Evolutionary conservation across 2,329 filamentous ascomycete species (phyloP), one percentile per base, ranked within the genome.

Genomic region (Septoria petroselini): DNA sequence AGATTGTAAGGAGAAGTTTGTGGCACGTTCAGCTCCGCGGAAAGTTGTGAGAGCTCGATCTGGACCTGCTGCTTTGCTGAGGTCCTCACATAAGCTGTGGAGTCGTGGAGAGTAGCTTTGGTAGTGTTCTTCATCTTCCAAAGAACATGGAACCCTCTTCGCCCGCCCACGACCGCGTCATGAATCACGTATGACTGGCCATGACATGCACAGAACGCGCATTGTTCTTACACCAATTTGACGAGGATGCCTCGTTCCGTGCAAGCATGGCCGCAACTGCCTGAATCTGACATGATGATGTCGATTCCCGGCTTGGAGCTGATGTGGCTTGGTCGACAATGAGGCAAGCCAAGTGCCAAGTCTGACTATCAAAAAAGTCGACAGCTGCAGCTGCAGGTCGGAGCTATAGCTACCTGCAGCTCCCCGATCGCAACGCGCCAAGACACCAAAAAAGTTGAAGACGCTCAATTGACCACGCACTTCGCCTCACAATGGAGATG

Each of bases 331-430:
- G n/a, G 35, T 14, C n/a, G 15, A n/a, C 11, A 38, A 7, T 15
- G 7, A 27, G 21, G 19, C 23, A 18, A 12, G 31, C 33, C 14
- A 46, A 46, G 42, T 11, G 42, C 42, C 42, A 38, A 46, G 42
- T 27, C 7, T 14, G 11, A 11, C 7, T 23, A 27, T 14, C 33
- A 25, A 44, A 33, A n/a, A n/a, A 35, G 31, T 25, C 31, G 30
- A 25, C 31, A 46, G 42, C 31, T 38, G 7, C 14, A 38, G n/a
- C 31, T 38, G 42, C 31, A 38, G 31, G 30, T 11, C 23, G 27
- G 27, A 27, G 31, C 31, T 37, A 19, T 33, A 43, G 41, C 25
- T 42, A 44, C 41, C 41, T 34, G 41, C 41, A 27, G 41, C 27
- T 44, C 30, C 15, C n/a, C 41, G 15, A 33, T 34, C n/a, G 27